Evolutionary conservation across 805 yeast species (phyloP).

Genomic region (Danielozyma ontarioensis): DNA sequence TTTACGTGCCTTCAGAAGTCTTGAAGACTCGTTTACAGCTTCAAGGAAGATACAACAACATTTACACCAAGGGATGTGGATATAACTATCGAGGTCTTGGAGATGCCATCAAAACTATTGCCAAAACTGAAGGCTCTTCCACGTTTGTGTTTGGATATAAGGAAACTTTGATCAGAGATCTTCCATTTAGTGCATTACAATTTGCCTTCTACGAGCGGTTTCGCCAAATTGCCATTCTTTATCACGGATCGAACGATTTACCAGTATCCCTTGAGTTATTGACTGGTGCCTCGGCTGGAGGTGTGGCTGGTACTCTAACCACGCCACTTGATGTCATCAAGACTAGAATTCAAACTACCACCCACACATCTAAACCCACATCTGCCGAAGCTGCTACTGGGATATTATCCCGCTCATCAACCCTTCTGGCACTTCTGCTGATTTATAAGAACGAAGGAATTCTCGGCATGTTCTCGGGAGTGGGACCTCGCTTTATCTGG

Average conservation of each 20-base stretch:
- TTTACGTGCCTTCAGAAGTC: constrained; percentile 95
- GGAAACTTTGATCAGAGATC: constrained; percentile 86
- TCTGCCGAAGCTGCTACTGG: neutral
- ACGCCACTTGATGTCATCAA: constrained; percentile 92
- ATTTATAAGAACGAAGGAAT: constrained; percentile 73
- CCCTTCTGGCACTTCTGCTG: constrained; percentile 26
- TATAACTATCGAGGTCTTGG: constrained; percentile 77
- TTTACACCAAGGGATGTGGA: constrained; percentile 64
- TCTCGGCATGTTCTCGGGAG: constrained; percentile 82
- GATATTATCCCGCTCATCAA: constrained; percentile 10
- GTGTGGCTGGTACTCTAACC: constrained; percentile 81
- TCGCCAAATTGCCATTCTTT: constrained; percentile 52
- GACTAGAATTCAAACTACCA: constrained; percentile 89
- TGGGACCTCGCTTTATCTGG: constrained; percentile 96
- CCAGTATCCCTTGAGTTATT: constrained; percentile 59
- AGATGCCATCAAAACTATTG: constrained; percentile 65
- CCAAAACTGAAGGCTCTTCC: constrained; percentile 62
- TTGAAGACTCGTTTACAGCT: constrained; percentile 88
- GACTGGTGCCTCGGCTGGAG: constrained; percentile 97
- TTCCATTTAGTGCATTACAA: constrained; percentile 94
- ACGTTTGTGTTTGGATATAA: constrained; percentile 88
- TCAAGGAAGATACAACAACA: constrained; percentile 84
- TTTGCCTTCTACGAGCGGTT: constrained; percentile 91
- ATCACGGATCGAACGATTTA: constrained; percentile 37
- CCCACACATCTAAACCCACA: constrained; percentile 20